Evolutionary conservation across 805 yeast species (phyloP), one percentile per base, ranked within the genome.

Genomic region (Myxozyma kluyveri): DNA sequence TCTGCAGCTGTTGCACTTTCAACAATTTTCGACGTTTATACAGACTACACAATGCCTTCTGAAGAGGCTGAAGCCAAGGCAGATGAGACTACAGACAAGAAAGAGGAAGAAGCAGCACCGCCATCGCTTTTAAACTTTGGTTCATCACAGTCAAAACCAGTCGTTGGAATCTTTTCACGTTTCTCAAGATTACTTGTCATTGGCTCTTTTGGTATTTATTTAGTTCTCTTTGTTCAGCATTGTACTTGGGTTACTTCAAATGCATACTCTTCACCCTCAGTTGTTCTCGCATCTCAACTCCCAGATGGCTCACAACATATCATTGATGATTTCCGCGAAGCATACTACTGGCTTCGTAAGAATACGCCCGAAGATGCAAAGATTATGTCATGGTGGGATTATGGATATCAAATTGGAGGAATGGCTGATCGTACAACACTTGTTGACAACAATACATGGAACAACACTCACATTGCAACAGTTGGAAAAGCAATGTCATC

Each of bases 351-450:
- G 99, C 76, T 93, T 63, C 83, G 99, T 66, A 90, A 91, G 96
- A 93, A 93, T 73, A 93, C 99, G 0, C 82, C 86, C 2, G 96
- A 93, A 68, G 98, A 93, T 68, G 86, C 97, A 32, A 90, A 87
- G 70, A 86, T 93, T 56, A 88, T 95, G 85, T 84, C 97, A 9
- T 93, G 99, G 99, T 93, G 99, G 99, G 99, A 95, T 75, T 95
- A 95, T 67, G 99, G 99, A 49, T 93, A 93, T 72, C 99, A 93
- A 75, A 93, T 93, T 65, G 99, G 99, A 63, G 99, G 99, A 58
- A 93, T 93, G 98, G 99, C 99, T 42, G 99, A 93, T 72, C 82
- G 99, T 67, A 91, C 98, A 59, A 93, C 99, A 4, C 77, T 93
- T 62, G 99, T 95, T 36, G 99, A 93, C 71, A 93, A 93, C 79